phyloP scores from a whole-genome alignment of 192 early-diverging fungal genomes.

The Coemansia sp. region DNA sequence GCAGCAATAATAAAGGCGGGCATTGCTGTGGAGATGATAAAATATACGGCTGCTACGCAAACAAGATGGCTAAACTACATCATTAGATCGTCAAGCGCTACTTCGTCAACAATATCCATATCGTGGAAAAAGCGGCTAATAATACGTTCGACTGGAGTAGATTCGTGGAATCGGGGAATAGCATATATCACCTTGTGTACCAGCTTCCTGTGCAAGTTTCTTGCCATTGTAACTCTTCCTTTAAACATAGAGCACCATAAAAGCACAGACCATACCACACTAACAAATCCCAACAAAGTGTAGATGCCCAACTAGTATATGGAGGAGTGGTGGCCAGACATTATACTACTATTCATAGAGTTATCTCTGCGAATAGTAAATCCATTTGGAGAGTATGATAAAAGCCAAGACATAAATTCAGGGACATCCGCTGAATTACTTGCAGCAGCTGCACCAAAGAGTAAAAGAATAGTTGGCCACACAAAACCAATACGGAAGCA shows the following conservation, averaged over 20 bases:
- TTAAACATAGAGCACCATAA: constrained; percentile 15
- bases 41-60: constrained; percentile 58
- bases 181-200: constrained; percentile 64
- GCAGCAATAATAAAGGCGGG: constrained; percentile 76
- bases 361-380: not conserved
- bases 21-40: constrained; percentile 64
- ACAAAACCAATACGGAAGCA: constrained; percentile 34
- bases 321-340: constrained; percentile 31
- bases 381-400: constrained; percentile 13
- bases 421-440: constrained; percentile 58
- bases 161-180: constrained; percentile 84
- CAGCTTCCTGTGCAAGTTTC: constrained; percentile 57
- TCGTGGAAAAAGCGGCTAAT: constrained; percentile 91
- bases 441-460: constrained; percentile 30
- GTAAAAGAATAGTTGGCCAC: constrained; percentile 22
- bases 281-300: constrained; percentile 56
- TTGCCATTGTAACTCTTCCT: constrained; percentile 57
- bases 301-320: constrained; percentile 70
- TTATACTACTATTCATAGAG: not conserved
- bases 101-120: constrained; percentile 79
- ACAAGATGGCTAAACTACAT: constrained; percentile 58
- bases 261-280: constrained; percentile 42
- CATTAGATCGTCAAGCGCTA: constrained; percentile 53
- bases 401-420: constrained; percentile 66
- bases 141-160: constrained; percentile 82